Base-by-base conservation (phyloP, 2,329 filamentous ascomycete species). In the Exophiala dermatitidis region DNA sequence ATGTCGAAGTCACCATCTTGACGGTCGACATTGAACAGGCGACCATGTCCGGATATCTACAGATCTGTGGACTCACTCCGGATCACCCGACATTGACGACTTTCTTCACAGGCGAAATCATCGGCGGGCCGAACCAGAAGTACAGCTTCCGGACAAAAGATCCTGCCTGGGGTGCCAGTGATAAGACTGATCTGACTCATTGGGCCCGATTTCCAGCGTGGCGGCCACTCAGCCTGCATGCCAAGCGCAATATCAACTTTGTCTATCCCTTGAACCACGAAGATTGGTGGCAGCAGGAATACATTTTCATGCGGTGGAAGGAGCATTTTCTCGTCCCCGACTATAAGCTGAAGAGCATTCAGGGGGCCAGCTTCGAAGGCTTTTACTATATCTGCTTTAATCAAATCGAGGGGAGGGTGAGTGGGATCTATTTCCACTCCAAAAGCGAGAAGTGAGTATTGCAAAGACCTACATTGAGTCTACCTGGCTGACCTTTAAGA, bases 381-480 rank as follows among this genome's bases (percentile, higher is more conserved):
- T 98, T 98, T 68, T 98, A 97, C 69, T 98, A 98, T 67, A 97
- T 98, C 62, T 96, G 90, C 73, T 97, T 97, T 74, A 95, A 97
- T 69, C 91, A 97, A 71, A 75, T 89, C 46, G 81, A 84, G 59
- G 93, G 91, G 5, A 84, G 80, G 59, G 86, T 98, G 38, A 90
- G 83, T 66, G 93, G 93, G 12, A 95, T 97, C 54, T 98, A 98
- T 72, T 98, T 95, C 69, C 93, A 98, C 73, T 87, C 88, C 8
- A 95, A 95, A 74, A 97, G 90, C 72, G 91, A 97, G 74, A 95
- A 91, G 88, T 96, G 72, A 73, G 86, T 80, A 10, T 19, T 28
- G 19, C 41, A 37, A 34, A 8, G n/a, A 12, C 32, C 4, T 6
- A n/a, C 28, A 6, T 46, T 2, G 34, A n/a, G 19, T 10, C 12